Evolutionary conservation across 1,139 yeast species (phyloP), one percentile per base, ranked within the genome.

Genomic region (Suzukiozyma palmioleophila): DNA sequence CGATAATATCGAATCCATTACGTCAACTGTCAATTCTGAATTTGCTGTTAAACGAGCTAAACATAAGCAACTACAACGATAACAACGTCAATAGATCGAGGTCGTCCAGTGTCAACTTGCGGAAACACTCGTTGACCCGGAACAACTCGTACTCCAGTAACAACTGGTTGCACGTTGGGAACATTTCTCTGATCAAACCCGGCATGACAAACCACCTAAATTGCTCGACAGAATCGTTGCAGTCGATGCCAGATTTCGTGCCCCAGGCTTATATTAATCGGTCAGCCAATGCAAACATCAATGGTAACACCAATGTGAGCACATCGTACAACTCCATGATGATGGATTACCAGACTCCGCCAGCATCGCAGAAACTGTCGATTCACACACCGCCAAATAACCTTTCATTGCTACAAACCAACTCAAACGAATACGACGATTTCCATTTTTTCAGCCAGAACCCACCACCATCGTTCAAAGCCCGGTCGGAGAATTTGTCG

Each of bases 121-220:
- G 77, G 35, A 71, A 70, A 46, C 76, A 71, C 49, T 67, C 74
- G 4, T 60, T 71, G 35, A 69, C 76, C 0, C 57, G 76, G 47
- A 69, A 69, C 46, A 71, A 69, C 46, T 67, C 74, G 14, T 58
- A 58, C 39, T 49, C 53, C 27, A 62, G 58, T 35, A 62, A 58
- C 44, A 66, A 60, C 45, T 71, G 76, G 77, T 57, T 71, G 35
- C 76, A 71, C 52, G 73, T 71, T 32, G 76, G 76, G 1, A 71
- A 70, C 46, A 58, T 71, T 43, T 62, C 56, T 46, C 64, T 58
- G 36, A 59, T 67, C 18, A 60, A 69, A 43, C 60, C 66, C 10
- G 43, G 45, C 26, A 18, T 18, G 22, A 43, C 43, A 30, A 39
- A 36, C 16, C 59, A 53, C 21, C 52, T 54, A 26, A 62, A 63